These are phyloP conservation scores for Hanseniaspora lachancei DNA, from an alignment of 805 yeast species.

Conservation along the genomic window DNA sequence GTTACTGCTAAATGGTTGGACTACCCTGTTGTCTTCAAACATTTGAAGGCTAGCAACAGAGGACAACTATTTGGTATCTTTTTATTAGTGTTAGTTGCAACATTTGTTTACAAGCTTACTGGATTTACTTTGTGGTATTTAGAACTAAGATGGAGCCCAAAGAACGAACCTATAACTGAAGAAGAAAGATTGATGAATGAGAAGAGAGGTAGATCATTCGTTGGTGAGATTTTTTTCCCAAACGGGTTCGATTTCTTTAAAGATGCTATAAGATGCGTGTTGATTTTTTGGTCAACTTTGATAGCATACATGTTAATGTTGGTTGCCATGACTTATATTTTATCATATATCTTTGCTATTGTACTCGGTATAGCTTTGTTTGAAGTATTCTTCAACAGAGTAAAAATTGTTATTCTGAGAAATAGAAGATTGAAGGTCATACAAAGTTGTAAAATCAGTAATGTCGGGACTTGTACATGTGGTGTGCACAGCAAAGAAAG, in stretches of 20 bases:
- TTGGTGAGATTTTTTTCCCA: constrained; percentile 20
- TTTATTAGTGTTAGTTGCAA: constrained; percentile 43
- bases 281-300: constrained; percentile 51
- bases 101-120: constrained; percentile 47
- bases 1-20: constrained; percentile 38
- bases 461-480: constrained; percentile 20
- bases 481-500: constrained; percentile 18
- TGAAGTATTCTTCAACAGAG: constrained; percentile 54
- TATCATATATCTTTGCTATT: constrained; percentile 61
- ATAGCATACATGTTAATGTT: constrained; percentile 63
- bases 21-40: constrained; percentile 52
- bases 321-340: constrained; percentile 59
- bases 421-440: constrained; percentile 24
- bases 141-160: constrained; percentile 42
- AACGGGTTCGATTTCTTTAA: constrained; percentile 18
- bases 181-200: constrained; percentile 21
- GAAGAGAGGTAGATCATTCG: constrained; percentile 13
- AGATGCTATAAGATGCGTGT: constrained; percentile 42
- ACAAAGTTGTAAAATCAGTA: constrained; percentile 23
- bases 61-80: constrained; percentile 67
- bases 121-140: constrained; percentile 48
- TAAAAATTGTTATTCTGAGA: constrained; percentile 24
- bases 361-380: constrained; percentile 58
- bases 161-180: constrained; percentile 21
- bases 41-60: constrained; percentile 38